phyloP scores from a whole-genome alignment of 2,329 filamentous ascomycete genomes.

The Clarireedia monteithiana region DNA sequence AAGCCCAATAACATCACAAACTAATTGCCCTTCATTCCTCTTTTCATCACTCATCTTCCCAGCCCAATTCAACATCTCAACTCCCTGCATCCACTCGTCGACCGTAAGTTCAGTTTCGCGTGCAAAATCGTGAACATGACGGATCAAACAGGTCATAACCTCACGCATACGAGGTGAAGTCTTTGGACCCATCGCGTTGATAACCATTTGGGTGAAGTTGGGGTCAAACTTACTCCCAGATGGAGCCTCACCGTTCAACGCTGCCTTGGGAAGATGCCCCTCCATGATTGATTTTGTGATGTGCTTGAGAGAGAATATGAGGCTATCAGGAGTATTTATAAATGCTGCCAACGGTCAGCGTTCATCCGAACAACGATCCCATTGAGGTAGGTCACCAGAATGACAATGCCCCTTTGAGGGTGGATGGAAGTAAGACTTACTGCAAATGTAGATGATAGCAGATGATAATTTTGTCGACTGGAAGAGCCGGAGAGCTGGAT shows the following conservation, averaged over 20 bases:
- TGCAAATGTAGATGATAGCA: no score
- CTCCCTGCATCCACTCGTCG: slow-evolving; percentile 50
- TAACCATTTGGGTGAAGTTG: slow-evolving; percentile 52
- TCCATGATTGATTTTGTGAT: no score
- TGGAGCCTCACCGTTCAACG: not conserved
- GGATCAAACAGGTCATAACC: slow-evolving; percentile 45
- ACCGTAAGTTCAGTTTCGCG: slow-evolving; percentile 50
- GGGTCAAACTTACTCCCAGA: slow-evolving; percentile 32
- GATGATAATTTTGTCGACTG: no score
- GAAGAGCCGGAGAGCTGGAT: no score
- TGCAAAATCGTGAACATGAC: slow-evolving; percentile 51
- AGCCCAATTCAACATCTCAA: slow-evolving; percentile 51
- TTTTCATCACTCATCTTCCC: slow-evolving; percentile 54
- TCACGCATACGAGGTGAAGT: slow-evolving; percentile 48
- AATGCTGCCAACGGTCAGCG: no score
- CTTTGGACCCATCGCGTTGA: slow-evolving; percentile 54
- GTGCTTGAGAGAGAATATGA: no score
- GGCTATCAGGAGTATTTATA: no score
- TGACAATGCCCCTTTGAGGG: no score
- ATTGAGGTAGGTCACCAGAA: no score
- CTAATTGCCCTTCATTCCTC: slow-evolving; percentile 56
- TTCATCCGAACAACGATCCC: no score
- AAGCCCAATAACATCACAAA: slow-evolving; percentile 55
- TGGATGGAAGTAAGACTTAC: no score
- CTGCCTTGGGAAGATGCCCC: no score